phyloP scores from a whole-genome alignment of 1,284 basidiomycete species.

The Leucoagaricus sp. region DNA sequence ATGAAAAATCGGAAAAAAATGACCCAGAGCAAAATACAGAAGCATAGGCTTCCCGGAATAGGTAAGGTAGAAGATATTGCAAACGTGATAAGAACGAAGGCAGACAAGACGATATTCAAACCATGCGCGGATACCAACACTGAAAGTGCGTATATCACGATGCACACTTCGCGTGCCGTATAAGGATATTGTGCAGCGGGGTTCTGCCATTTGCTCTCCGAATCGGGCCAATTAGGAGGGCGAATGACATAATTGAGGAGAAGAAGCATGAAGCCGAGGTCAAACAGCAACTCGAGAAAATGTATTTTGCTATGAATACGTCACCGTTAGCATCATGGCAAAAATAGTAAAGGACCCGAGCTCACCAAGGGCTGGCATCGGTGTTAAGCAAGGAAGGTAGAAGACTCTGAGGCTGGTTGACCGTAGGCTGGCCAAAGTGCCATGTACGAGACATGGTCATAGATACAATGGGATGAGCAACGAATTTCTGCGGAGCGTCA shows the following conservation, averaged over 20 bases:
- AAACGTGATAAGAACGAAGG: slow-evolving; percentile 11
- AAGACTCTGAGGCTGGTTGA: neutral
- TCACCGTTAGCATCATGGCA: slow-evolving; percentile 1
- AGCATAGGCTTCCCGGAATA: slow-evolving; percentile 21
- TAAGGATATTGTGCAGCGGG: slow-evolving; percentile 13
- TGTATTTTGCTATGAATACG: slow-evolving; percentile 43
- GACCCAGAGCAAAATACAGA: slow-evolving; percentile 30
- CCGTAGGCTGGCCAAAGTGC: slow-evolving; percentile 37
- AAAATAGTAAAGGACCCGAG: slow-evolving; percentile 17
- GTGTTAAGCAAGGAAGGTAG: neutral
- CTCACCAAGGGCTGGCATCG: slow-evolving; percentile 43
- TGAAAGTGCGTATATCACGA: slow-evolving; percentile 36
- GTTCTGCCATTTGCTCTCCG: neutral
- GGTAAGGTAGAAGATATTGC: slow-evolving; percentile 9
- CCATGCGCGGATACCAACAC: slow-evolving; percentile 7
- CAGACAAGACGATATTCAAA: neutral
- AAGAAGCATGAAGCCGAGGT: slow-evolving; percentile 35
- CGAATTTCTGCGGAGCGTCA: slow-evolving; percentile 33
- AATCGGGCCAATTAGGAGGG: slow-evolving; percentile 34
- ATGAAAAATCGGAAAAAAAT: slow-evolving; percentile 21
- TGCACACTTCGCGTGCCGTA: slow-evolving; percentile 36
- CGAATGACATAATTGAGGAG: slow-evolving; percentile 46
- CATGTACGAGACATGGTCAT: slow-evolving; percentile 44
- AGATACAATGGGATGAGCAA: slow-evolving; percentile 43
- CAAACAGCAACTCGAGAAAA: slow-evolving; percentile 26